Evolutionary conservation across 2,329 filamentous ascomycete genomes (phyloP).

Genomic region (Neonectria punicea): DNA sequence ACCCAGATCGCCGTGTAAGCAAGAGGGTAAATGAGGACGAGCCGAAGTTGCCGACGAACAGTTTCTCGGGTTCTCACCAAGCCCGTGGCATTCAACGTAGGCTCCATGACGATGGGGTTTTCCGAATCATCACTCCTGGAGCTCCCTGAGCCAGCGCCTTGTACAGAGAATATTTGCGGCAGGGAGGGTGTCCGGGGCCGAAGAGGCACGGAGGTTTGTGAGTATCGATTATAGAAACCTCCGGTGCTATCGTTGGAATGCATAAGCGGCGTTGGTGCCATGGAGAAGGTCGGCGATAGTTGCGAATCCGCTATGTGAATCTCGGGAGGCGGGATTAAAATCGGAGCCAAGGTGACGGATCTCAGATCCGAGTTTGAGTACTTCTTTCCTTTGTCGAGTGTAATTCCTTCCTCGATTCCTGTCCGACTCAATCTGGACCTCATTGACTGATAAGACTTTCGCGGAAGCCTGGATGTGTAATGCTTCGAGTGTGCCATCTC

Average conservation of each 20-base stretch:
- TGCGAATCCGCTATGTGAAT: constrained; percentile 2
- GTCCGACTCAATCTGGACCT: constrained; percentile 2
- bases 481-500: constrained; percentile 27
- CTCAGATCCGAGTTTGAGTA: constrained; percentile 7
- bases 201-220: constrained; percentile 8
- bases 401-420: not conserved
- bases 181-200: constrained; percentile 35
- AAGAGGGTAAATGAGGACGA: constrained; percentile 80
- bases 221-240: constrained; percentile 19
- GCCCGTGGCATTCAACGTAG: constrained; percentile 38
- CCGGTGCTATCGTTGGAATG: constrained; percentile 1
- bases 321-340: constrained; percentile 2
- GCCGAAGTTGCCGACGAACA: constrained; percentile 74
- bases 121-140: constrained; percentile 30
- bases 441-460: constrained; percentile 29
- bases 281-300: constrained; percentile 4
- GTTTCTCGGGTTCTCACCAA: constrained; percentile 59
- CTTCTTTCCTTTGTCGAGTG: not conserved
- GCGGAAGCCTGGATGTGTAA: constrained; percentile 24
- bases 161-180: constrained; percentile 41
- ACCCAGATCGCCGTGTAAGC: constrained; percentile 80
- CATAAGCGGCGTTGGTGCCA: constrained; percentile 7
- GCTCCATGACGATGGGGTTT: constrained; percentile 23
- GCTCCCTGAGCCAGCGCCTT: constrained; percentile 26
- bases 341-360: not conserved